Percentiles rank a stretch among this genome's conserved stretches.
Conservation (phyloP, 148 eudicot genomes). For the Rhododendron ferrugineum region DNA sequence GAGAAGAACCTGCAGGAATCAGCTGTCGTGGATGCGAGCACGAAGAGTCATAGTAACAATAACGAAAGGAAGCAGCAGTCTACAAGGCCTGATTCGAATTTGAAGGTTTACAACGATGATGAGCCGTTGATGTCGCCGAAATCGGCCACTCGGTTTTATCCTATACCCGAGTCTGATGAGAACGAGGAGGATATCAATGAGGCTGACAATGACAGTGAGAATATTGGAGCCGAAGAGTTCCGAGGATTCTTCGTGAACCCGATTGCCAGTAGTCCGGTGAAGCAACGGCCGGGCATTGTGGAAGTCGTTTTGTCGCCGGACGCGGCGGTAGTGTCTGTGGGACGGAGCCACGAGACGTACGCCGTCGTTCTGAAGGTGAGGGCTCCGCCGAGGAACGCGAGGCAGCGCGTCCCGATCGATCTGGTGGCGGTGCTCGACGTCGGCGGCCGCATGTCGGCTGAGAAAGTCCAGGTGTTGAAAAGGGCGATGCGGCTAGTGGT, state of each 20-base stretch:
- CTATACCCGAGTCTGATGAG: constrained; percentile 76
- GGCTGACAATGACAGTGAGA: background rate
- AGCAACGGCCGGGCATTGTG: constrained; percentile 17
- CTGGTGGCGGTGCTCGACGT: constrained; percentile 67
- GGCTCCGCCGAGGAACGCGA: constrained; percentile 21
- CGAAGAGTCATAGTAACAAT: background rate
- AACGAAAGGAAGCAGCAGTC: constrained; percentile 6
- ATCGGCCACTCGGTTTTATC: constrained; percentile 54
- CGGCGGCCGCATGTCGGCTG: constrained; percentile 32
- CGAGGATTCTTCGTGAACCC: constrained; percentile 53
- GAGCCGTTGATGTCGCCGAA: constrained; percentile 68
- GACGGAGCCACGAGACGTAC: constrained; percentile 58
- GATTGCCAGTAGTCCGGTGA: background rate
- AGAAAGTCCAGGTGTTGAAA: constrained; percentile 43
- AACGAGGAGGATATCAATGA: constrained; percentile 25
- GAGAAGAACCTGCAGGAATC: constrained; percentile 15
- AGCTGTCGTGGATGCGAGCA: background rate
- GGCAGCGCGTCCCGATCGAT: constrained; percentile 56
- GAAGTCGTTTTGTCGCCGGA: constrained; percentile 55
- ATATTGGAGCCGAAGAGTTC: constrained; percentile 28
- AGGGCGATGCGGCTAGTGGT: constrained; percentile 54
- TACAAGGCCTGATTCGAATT: constrained; percentile 30
- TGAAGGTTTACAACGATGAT: constrained; percentile 77
- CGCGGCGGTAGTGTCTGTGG: constrained; percentile 61
- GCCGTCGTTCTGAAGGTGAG: constrained; percentile 49